A percentile compares a stretch with the other conserved stretches of the same genome.
phyloP scores from a whole-genome alignment of 1,284 basidiomycete genomes.

The Thecaphora frezii region DNA sequence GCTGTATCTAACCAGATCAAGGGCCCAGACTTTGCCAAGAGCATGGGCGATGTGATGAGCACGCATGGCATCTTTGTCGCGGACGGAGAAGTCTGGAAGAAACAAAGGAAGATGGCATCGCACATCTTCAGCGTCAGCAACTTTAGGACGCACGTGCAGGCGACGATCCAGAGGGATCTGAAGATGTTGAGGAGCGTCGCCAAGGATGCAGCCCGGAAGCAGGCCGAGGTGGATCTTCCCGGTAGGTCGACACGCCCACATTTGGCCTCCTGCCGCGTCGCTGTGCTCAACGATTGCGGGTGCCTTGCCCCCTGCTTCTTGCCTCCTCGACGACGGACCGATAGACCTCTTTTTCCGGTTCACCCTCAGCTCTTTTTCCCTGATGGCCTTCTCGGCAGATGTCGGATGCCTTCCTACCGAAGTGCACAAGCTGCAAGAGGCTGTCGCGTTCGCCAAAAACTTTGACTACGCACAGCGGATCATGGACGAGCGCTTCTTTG shows the following conservation, averaged over 20 bases:
- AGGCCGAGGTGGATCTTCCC: slow-evolving; percentile 3
- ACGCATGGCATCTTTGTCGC: slow-evolving; percentile 46
- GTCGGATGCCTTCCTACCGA: slow-evolving; percentile 30
- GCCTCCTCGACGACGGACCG: slow-evolving; percentile 19
- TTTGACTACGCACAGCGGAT: slow-evolving; percentile 45
- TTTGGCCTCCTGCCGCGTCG: too few relatives aligned
- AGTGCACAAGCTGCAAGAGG: slow-evolving; percentile 13
- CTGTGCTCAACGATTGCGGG: too few relatives aligned
- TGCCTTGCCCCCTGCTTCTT: too few relatives aligned
- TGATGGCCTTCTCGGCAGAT: slow-evolving; percentile 40
- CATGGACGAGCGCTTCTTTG: slow-evolving; percentile 32
- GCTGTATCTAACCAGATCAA: too few relatives aligned
- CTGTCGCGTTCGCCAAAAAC: slow-evolving; percentile 27
- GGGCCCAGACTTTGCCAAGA: slow-evolving; percentile 27
- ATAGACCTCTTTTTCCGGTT: slow-evolving; percentile 48
- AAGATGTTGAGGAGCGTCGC: slow-evolving; percentile 31
- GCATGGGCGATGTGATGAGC: slow-evolving; percentile 39
- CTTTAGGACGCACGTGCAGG: slow-evolving; percentile 43
- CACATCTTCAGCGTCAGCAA: slow-evolving; percentile 51
- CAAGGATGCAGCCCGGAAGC: slow-evolving; percentile 9
- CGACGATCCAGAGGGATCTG: slow-evolving; percentile 44
- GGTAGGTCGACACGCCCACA: neutral
- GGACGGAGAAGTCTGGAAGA: slow-evolving; percentile 54
- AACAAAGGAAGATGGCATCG: slow-evolving; percentile 50
- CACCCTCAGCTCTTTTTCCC: slow-evolving; percentile 41